These are phyloP conservation scores for Isoetes taiwanensis DNA, from an alignment of 75 land plant species.

Conservation along the genomic window DNA sequence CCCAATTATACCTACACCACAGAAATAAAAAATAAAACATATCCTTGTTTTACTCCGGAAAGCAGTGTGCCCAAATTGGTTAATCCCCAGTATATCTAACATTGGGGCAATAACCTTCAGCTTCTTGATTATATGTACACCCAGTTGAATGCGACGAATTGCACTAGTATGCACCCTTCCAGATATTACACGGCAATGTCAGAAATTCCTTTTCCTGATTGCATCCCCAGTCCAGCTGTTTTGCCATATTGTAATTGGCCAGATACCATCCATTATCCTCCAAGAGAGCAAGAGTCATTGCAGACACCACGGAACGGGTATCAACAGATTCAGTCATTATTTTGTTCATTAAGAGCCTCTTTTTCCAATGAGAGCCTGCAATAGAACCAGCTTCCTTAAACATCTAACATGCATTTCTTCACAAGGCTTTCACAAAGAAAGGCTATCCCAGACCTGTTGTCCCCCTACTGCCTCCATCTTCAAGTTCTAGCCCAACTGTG, in stretches of 20 bases:
- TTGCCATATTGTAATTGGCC: constrained; percentile 95
- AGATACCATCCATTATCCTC: constrained; percentile 99
- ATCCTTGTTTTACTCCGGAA: no score
- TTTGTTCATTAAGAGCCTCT: constrained; percentile 94
- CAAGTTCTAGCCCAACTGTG: constrained; percentile 86
- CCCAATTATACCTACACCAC: constrained; percentile 91
- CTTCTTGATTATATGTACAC: no score
- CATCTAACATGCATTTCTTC: no score
- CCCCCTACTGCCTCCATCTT: constrained; percentile 98
- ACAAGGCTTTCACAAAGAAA: no score
- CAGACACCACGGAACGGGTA: constrained; percentile 91
- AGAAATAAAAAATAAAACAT: no score
- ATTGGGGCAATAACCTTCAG: no score
- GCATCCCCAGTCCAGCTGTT: constrained; percentile 92
- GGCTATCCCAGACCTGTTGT: constrained; percentile 60
- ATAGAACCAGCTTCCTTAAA: no score
- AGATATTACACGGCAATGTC: constrained; percentile 69
- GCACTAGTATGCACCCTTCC: constrained; percentile 93
- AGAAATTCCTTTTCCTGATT: constrained; percentile 89
- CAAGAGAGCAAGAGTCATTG: constrained; percentile 87
- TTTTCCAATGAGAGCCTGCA: constrained; percentile 98
- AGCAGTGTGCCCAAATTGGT: no score
- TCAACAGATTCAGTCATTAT: constrained; percentile 99
- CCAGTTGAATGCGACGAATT: constrained; percentile 80
- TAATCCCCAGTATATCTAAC: no score